phyloP scores from a whole-genome alignment of 1,284 basidiomycete species.

The Abortiporus biennis region DNA sequence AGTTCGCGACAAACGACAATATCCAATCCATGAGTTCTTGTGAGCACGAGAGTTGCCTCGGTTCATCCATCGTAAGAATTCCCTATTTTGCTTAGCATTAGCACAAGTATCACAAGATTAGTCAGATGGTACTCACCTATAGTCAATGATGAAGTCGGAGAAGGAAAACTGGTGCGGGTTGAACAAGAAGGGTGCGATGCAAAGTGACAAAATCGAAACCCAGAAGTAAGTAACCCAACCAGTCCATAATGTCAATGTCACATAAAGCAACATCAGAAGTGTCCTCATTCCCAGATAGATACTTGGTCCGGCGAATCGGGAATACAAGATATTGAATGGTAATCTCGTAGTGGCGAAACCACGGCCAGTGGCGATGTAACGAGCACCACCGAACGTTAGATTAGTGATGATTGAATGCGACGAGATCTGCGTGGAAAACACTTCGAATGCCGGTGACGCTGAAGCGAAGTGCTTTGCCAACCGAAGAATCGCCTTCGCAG shows the following conservation, averaged over 20 bases:
- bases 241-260: slow-evolving; percentile 86
- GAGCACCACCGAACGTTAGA: slow-evolving; percentile 91
- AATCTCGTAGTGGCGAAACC: slow-evolving; percentile 94
- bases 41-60: slow-evolving; percentile 95
- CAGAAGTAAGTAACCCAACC: slow-evolving; percentile 95
- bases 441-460: slow-evolving; percentile 90
- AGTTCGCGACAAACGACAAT: slow-evolving; percentile 90
- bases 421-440: slow-evolving; percentile 95
- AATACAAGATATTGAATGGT: slow-evolving; percentile 90
- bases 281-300: slow-evolving; percentile 95
- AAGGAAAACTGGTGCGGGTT: slow-evolving; percentile 97
- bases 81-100: too few relatives aligned
- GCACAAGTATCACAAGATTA: too few relatives aligned
- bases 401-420: slow-evolving; percentile 94
- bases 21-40: slow-evolving; percentile 96
- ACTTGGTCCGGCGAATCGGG: slow-evolving; percentile 92
- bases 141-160: slow-evolving; percentile 94
- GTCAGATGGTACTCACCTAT: slow-evolving; percentile 49
- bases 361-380: slow-evolving; percentile 98
- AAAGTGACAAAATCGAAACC: slow-evolving; percentile 83
- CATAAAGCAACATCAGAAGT: slow-evolving; percentile 84
- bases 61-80: slow-evolving; percentile 97
- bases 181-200: slow-evolving; percentile 91
- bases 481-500: slow-evolving; percentile 82
- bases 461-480: slow-evolving; percentile 90